Evolutionary conservation across 345 rosid genomes (phyloP), one percentile per base, ranked within the genome.

Genomic region (Salix arbutifolia): DNA sequence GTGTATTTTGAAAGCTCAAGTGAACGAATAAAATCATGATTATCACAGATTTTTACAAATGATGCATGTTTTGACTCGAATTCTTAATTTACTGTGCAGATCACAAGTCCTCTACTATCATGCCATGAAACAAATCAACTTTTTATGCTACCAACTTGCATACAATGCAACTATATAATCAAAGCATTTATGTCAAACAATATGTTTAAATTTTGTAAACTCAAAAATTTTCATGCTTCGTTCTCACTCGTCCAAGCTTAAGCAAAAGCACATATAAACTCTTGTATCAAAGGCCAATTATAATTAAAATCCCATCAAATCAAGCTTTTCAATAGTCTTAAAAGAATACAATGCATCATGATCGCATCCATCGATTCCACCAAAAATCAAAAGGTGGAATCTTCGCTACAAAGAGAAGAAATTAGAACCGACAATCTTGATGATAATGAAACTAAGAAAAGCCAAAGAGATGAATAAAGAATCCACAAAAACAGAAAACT

Each of bases 401-500:
- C 17, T 21, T n/a, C 3, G 67, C 1, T 30, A 21, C 11, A 28
- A 23, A 8, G 53, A 16, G 23, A 5, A 16, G 35, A 50, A 7
- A 48, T 12, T 67, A 78, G 69, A 78, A 56, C 81, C 77, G 74
- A 31, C 30, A 10, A 94, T 84, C 81, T 86, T 87, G 81, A 81
- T 77, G 77, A 92, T 35, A 71, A 89, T 80, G 88, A 85, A 92
- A 75, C 84, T 79, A 37, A 91, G 88, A 80, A 94, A 90, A 65
- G 75, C 71, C 46, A 87, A 19, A 79, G 87, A 89, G 68, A 83
- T 67, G 86, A 90, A 92, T 35, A 91, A 69, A 83, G 89, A 90
- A 74, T 94, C 97, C 38, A 94, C 88, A 74, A 88, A 83, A 60
- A 90, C 89, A 81, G 90, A 94, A 77, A 92, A 85, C 26, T 82